phyloP scores from a whole-genome alignment of 306 rosid species.

The Prunus davidiana region DNA sequence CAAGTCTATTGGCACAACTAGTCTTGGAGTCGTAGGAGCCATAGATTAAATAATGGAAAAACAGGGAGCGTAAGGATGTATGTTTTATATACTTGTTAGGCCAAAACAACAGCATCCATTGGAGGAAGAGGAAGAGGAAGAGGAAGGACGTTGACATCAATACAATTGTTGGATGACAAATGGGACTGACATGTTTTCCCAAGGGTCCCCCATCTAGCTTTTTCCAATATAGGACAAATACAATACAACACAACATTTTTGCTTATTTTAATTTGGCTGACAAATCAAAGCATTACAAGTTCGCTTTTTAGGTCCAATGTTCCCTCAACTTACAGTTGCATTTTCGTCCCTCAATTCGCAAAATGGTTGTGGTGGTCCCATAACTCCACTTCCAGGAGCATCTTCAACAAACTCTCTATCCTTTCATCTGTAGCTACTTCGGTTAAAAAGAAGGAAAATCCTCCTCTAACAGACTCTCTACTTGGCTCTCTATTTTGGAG shows the following conservation, averaged over 20 bases:
- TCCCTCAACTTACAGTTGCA: too few relatives aligned
- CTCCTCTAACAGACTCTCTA: too few relatives aligned
- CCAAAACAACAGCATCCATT: conserved; percentile 6
- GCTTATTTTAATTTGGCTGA: background rate
- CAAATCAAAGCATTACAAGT: background rate
- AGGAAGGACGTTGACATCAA: background rate
- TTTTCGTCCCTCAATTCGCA: too few relatives aligned
- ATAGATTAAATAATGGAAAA: conserved; percentile 29
- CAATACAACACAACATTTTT: background rate
- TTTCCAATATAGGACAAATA: background rate
- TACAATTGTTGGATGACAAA: conserved; percentile 26
- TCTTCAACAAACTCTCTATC: too few relatives aligned
- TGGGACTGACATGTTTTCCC: background rate
- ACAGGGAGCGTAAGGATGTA: background rate
- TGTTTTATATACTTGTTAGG: background rate
- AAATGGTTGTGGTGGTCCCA: too few relatives aligned
- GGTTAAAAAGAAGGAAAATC: too few relatives aligned
- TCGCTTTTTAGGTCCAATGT: too few relatives aligned
- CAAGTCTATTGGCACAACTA: conserved; percentile 63
- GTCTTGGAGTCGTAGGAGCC: conserved; percentile 63
- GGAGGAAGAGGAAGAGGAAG: background rate
- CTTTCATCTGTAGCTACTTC: too few relatives aligned
- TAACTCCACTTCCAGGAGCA: too few relatives aligned
- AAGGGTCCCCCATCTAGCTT: background rate
- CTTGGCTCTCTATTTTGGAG: too few relatives aligned